These are phyloP conservation scores for Lachancea quebecensis DNA, from an alignment of 805 yeast species.

Conservation along the genomic window DNA sequence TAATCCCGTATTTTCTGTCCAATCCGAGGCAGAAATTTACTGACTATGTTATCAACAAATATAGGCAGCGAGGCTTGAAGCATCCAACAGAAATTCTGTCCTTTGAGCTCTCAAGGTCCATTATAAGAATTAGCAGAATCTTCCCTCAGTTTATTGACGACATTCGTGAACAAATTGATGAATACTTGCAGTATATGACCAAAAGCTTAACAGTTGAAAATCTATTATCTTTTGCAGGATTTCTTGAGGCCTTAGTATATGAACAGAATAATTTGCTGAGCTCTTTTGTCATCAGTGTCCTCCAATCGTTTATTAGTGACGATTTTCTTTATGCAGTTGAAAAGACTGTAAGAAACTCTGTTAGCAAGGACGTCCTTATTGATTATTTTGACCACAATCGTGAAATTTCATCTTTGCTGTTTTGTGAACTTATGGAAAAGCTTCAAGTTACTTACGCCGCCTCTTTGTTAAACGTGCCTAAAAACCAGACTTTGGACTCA, in stretches of 20 bases:
- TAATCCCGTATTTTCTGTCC: conserved; percentile 43
- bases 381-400: conserved; percentile 24
- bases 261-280: conserved; percentile 7
- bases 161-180: conserved; percentile 18
- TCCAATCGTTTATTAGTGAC: conserved; percentile 1
- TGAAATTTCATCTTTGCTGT: conserved; percentile 24
- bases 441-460: conserved; percentile 19
- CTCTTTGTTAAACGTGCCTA: conserved; percentile 9
- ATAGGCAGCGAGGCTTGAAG: conserved; percentile 29
- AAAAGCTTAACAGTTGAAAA: conserved; percentile 12
- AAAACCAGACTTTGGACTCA: conserved; percentile 4
- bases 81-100: conserved; percentile 38
- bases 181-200: conserved; percentile 20
- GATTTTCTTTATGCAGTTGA: conserved; percentile 18
- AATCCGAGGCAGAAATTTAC: conserved; percentile 46
- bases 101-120: conserved; percentile 27
- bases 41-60: conserved; percentile 28
- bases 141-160: conserved; percentile 25
- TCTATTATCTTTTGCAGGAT: conserved; percentile 35
- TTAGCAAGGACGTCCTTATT: conserved; percentile 25
- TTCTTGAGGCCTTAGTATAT: conserved; percentile 30
- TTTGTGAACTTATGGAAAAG: conserved; percentile 18
- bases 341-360: conserved; percentile 5
- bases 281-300: background rate
- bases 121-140: conserved; percentile 22